Evolutionary conservation across 2,329 filamentous ascomycete genomes (phyloP).

Genomic region (Davidsoniella neocaledoniae): DNA sequence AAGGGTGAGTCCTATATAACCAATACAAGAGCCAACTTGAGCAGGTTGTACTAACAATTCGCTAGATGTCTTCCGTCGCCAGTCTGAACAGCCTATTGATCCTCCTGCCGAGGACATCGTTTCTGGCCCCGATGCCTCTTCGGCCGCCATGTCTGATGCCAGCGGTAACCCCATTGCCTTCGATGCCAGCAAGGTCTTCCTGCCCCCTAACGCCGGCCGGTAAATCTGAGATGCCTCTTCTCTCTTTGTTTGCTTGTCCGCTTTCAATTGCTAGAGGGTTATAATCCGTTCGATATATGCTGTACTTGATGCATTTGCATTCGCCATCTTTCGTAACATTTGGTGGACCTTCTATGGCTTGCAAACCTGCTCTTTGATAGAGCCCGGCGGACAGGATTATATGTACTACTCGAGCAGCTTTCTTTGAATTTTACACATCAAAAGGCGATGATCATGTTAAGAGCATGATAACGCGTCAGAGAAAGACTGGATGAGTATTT

Average conservation of each 20-base stretch:
- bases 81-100: conserved; percentile 13
- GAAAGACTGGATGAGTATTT: too few relatives aligned
- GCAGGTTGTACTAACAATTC: not conserved
- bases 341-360: too few relatives aligned
- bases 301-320: too few relatives aligned
- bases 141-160: conserved; percentile 29
- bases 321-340: too few relatives aligned
- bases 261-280: not conserved
- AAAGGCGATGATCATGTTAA: too few relatives aligned
- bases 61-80: conserved; percentile 14
- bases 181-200: conserved; percentile 26
- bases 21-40: too few relatives aligned
- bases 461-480: too few relatives aligned
- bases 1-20: not conserved
- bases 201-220: conserved; percentile 18
- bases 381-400: too few relatives aligned
- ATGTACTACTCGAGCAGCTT: too few relatives aligned
- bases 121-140: conserved; percentile 20
- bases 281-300: too few relatives aligned
- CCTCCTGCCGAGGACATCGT: conserved; percentile 6
- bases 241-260: not conserved
- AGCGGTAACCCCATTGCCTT: conserved; percentile 30
- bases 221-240: conserved; percentile 4
- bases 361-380: too few relatives aligned
- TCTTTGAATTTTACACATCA: too few relatives aligned